Evolutionary conservation across 2,329 filamentous ascomycete genomes (phyloP).

Genomic region (Colletotrichum sp.): DNA sequence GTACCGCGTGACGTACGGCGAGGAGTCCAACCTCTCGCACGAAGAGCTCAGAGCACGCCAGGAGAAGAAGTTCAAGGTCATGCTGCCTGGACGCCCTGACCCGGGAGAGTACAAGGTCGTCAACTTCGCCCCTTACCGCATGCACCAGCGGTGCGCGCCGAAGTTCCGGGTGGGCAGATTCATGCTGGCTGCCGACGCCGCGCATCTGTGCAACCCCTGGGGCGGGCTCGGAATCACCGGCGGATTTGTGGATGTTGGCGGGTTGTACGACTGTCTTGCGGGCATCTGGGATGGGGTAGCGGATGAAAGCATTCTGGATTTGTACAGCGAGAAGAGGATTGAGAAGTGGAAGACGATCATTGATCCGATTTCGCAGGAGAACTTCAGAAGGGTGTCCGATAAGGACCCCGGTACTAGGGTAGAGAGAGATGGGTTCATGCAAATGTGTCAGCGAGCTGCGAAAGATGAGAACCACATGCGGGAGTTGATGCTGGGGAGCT

Average conservation of each 20-base stretch:
- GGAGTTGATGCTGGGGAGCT: conserved; percentile 37
- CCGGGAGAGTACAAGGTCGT: conserved; percentile 61
- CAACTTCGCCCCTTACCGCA: conserved; percentile 64
- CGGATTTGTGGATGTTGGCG: conserved; percentile 68
- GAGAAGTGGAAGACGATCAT: conserved; percentile 51
- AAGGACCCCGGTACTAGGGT: conserved; percentile 40
- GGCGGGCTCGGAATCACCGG: conserved; percentile 69
- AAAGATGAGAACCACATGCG: conserved; percentile 35
- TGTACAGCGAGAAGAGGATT: conserved; percentile 51
- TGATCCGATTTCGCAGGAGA: conserved; percentile 46
- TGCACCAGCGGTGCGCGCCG: conserved; percentile 65
- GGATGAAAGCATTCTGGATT: conserved; percentile 47
- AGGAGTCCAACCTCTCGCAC: conserved; percentile 53
- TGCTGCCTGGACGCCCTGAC: conserved; percentile 65
- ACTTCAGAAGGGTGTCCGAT: conserved; percentile 48
- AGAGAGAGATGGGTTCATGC: conserved; percentile 36
- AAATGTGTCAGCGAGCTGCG: conserved; percentile 39
- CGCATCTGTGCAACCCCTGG: conserved; percentile 60
- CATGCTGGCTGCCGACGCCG: conserved; percentile 64
- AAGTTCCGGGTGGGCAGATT: conserved; percentile 63
- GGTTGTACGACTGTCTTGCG: conserved; percentile 63
- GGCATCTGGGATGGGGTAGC: conserved; percentile 49
- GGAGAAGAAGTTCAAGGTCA: conserved; percentile 58
- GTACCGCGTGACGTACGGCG: conserved; percentile 69
- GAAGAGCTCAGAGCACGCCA: conserved; percentile 60